phyloP scores from a whole-genome alignment of 2,329 filamentous ascomycete genomes.

The Incumbomyces delicatus region DNA sequence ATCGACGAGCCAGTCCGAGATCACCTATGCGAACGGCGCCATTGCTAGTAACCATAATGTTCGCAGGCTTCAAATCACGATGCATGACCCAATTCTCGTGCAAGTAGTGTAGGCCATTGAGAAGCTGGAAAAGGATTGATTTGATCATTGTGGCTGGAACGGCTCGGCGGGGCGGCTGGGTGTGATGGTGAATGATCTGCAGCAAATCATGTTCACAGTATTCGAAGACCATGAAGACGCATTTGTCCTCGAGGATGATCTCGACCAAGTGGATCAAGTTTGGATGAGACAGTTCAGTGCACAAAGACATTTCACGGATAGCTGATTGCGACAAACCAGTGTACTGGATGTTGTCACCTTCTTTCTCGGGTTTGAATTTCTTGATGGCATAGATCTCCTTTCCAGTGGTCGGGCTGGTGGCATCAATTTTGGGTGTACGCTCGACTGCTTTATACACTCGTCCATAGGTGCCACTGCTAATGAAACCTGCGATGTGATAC shows the following conservation, averaged over 20 bases:
- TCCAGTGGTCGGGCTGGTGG: slow-evolving; percentile 13
- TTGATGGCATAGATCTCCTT: slow-evolving; percentile 92
- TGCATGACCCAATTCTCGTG: slow-evolving; percentile 97
- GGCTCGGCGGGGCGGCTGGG: slow-evolving; percentile 72
- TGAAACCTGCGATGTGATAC: slow-evolving; percentile 92
- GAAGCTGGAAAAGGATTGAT: slow-evolving; percentile 88
- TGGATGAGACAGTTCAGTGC: slow-evolving; percentile 76
- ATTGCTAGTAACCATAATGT: slow-evolving; percentile 91
- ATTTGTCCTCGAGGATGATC: slow-evolving; percentile 96
- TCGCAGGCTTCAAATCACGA: slow-evolving; percentile 91
- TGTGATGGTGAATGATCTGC: slow-evolving; percentile 97
- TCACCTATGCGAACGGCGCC: slow-evolving; percentile 94
- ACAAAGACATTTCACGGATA: slow-evolving; percentile 93
- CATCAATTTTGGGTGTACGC: slow-evolving; percentile 50
- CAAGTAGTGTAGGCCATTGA: slow-evolving; percentile 89
- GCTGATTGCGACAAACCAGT: slow-evolving; percentile 97
- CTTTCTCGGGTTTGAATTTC: slow-evolving; percentile 98
- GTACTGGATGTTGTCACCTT: slow-evolving; percentile 88
- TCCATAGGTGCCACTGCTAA: slow-evolving; percentile 95
- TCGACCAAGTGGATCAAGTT: slow-evolving; percentile 89
- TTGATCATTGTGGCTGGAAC: slow-evolving; percentile 85
- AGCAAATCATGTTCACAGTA: slow-evolving; percentile 95
- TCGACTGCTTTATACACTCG: slow-evolving; percentile 92
- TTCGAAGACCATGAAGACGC: slow-evolving; percentile 99
- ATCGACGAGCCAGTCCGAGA: slow-evolving; percentile 79